A percentile compares a stretch with the other conserved stretches of the same genome.
Conservation (phyloP, 1,284 basidiomycete genomes). For the Leccinum insolens region DNA sequence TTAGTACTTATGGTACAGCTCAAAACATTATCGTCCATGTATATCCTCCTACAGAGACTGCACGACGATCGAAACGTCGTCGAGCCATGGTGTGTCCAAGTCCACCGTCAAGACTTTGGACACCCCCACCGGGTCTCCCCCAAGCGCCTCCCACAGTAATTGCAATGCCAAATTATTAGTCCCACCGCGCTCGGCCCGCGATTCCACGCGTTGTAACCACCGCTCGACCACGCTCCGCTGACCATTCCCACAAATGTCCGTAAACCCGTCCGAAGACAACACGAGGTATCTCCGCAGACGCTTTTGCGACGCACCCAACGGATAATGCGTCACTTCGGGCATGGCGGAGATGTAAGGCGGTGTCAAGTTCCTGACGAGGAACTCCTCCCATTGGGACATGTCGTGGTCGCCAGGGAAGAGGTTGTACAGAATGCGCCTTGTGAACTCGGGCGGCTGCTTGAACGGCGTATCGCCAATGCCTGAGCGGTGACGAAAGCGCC, state of each 20-base stretch:
- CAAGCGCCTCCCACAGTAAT: conserved; percentile 58
- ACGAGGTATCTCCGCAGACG: conserved; percentile 53
- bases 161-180: conserved; percentile 46
- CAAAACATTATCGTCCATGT: not conserved
- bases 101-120: conserved; percentile 67
- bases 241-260: conserved; percentile 57
- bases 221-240: conserved; percentile 47
- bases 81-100: conserved; percentile 68
- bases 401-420: conserved; percentile 64
- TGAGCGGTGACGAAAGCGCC: conserved; percentile 29
- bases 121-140: conserved; percentile 57
- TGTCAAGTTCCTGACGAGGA: conserved; percentile 60
- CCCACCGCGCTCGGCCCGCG: conserved; percentile 11
- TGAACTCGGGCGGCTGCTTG: conserved; percentile 71
- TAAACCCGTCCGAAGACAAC: conserved; percentile 68
- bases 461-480: conserved; percentile 72
- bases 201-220: conserved; percentile 40
- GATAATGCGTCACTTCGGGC: conserved; percentile 62
- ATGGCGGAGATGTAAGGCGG: conserved; percentile 70
- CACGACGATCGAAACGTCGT: conserved; percentile 71
- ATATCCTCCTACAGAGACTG: conserved; percentile 46
- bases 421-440: conserved; percentile 68
- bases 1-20: not conserved
- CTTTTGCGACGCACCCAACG: conserved; percentile 37
- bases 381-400: conserved; percentile 64